Evolutionary conservation across 257 asterid genomes (phyloP), one percentile per base, ranked within the genome.

Genomic region (Haberlea rhodopensis): DNA sequence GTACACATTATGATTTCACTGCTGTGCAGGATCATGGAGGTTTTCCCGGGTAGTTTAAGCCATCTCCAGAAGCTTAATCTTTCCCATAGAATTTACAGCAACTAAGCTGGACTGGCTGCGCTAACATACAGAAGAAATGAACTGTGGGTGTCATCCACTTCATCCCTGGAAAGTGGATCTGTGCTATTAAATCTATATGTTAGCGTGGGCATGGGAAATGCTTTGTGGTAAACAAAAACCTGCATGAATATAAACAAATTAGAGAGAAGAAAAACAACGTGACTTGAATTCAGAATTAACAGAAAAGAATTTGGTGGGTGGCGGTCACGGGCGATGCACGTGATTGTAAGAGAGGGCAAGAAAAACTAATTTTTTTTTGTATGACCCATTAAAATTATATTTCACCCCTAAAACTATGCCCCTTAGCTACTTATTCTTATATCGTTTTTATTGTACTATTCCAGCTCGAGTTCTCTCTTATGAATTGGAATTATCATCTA

Each of bases 51-150:
- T 43, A 13, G 51, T 62, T 37, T 8, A 21, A 69, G 85, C 97
- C 97, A 94, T 81, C 84, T 90, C 97, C 84, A 94, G 70, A 61
- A 94, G 81, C 86, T 90, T 94, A 34, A 94, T 79, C 53, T 94
- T 87, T 40, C 99, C 99, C 85, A 87, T 74, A 53, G 99, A 94
- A 72, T 94, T 90, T 16, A 97, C 97, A 49, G 99, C 97, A 45
- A 94, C 91, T 73, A 90, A 80, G 73, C 95, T 82, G 3, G 97
- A 82, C 55, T 90, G 95, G 49, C 95, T 89, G 0, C 89, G 94
- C 99, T 97, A 94, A 70, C 97, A 90, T 18, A 90, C 95, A 7
- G 97, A 87, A 26, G 99, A 94, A 77, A 87, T 87, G 72, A 94
- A 94, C 71, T 85, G 97, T 55, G 94, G 25, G 84, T 27, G 66